phyloP scores from a whole-genome alignment of 2,329 filamentous ascomycete species.

The Claviceps capensis region DNA sequence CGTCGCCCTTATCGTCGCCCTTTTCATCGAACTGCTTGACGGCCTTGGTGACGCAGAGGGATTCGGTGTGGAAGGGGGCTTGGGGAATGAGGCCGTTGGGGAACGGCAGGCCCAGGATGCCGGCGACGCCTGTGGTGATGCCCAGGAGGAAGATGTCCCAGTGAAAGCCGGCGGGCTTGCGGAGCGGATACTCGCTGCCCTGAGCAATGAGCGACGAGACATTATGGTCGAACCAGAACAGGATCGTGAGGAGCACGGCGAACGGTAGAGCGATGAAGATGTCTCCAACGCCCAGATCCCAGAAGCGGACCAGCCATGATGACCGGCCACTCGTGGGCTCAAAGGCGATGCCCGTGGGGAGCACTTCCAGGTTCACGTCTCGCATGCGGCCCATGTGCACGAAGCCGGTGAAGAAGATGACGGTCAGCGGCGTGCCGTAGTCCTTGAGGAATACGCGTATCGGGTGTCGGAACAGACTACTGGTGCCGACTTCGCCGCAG shows the following conservation, averaged over 20 bases:
- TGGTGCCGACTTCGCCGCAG: slow-evolving; percentile 56
- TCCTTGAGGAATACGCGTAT: slow-evolving; percentile 76
- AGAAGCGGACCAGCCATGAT: slow-evolving; percentile 74
- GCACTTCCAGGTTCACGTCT: slow-evolving; percentile 50
- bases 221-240: slow-evolving; percentile 88
- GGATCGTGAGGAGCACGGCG: slow-evolving; percentile 64
- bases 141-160: slow-evolving; percentile 77
- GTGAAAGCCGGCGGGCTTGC: slow-evolving; percentile 72
- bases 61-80: slow-evolving; percentile 68
- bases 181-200: slow-evolving; percentile 68
- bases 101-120: slow-evolving; percentile 64
- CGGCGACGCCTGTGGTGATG: slow-evolving; percentile 61
- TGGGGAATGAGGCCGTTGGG: slow-evolving; percentile 77
- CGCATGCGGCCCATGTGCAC: slow-evolving; percentile 75
- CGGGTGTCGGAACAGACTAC: slow-evolving; percentile 59
- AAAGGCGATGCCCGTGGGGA: slow-evolving; percentile 69
- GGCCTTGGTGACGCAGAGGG: slow-evolving; percentile 56
- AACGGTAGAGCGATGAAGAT: slow-evolving; percentile 82
- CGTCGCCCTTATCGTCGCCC: slow-evolving; percentile 42
- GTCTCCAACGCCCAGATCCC: slow-evolving; percentile 59
- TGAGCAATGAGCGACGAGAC: slow-evolving; percentile 74
- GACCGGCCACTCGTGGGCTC: slow-evolving; percentile 57
- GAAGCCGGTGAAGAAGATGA: slow-evolving; percentile 83
- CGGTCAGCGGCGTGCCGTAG: slow-evolving; percentile 71
- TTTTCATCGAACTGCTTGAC: slow-evolving; percentile 39